Evolutionary conservation across 495 filamentous ascomycete species (phyloP).

Genomic region (Tetracladium setigerum): DNA sequence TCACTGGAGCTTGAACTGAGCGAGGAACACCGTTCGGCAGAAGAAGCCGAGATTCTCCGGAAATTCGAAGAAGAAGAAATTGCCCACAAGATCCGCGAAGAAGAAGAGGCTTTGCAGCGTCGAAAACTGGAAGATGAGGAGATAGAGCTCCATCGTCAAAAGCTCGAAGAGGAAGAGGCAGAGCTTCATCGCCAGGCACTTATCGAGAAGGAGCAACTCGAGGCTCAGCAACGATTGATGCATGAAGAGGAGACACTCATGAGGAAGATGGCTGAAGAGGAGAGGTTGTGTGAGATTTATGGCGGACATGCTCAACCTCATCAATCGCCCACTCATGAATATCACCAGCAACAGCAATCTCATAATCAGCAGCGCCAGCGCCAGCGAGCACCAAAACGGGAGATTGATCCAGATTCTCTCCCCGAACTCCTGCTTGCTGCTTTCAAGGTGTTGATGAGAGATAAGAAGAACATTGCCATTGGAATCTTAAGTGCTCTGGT

Average conservation of each 20-base stretch:
- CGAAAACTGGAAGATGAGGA: conserved; percentile 1
- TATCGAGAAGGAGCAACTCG: neutral
- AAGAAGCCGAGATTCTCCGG: conserved; percentile 8
- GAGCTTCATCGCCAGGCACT: neutral
- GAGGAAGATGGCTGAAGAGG: conserved; percentile 37
- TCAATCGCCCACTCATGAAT: neutral
- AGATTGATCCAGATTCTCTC: conserved; percentile 29
- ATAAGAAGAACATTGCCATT: conserved; percentile 66
- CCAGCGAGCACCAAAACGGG: conserved; percentile 12
- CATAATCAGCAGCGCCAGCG: conserved; percentile 16
- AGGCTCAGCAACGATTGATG: conserved; percentile 5
- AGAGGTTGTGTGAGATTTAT: conserved; percentile 45
- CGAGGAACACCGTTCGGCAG: conserved; percentile 21
- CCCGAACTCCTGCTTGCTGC: conserved; percentile 60
- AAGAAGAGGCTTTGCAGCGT: neutral
- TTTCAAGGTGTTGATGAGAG: conserved; percentile 55
- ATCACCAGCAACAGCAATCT: conserved; percentile 14
- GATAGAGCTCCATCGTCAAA: neutral
- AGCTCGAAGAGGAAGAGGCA: neutral
- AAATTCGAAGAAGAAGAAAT: conserved; percentile 1
- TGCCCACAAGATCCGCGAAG: neutral
- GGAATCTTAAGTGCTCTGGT: conserved; percentile 52
- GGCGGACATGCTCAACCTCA: conserved; percentile 25
- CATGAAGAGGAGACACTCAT: conserved; percentile 22
- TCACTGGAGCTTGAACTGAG: too few relatives aligned